Evolutionary conservation across 1,284 basidiomycete genomes (phyloP).

Genomic region (Ganoderma sinense): DNA sequence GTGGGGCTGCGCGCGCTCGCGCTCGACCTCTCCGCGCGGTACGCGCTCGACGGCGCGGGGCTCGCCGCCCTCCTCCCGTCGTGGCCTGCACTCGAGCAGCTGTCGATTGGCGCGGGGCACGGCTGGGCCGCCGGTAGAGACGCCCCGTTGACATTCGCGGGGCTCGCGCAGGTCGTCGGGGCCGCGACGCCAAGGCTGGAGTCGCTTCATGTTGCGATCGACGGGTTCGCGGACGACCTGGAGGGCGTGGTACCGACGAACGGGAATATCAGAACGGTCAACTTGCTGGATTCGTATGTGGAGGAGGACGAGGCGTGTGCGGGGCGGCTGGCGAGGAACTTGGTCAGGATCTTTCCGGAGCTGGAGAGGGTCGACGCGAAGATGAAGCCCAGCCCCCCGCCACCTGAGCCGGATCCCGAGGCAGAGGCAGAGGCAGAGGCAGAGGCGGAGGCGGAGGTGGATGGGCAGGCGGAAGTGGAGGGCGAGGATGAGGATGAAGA

Average conservation of each 20-base stretch:
- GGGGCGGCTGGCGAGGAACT: slow-evolving; percentile 5
- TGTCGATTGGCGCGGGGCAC: slow-evolving; percentile 9
- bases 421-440: neutral
- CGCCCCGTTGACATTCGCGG: slow-evolving; percentile 16
- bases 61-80: neutral
- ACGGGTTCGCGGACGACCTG: slow-evolving; percentile 4
- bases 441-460: neutral
- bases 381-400: neutral
- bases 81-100: slow-evolving; percentile 15
- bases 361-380: neutral
- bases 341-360: slow-evolving; percentile 17
- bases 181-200: slow-evolving; percentile 9
- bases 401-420: neutral
- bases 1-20: slow-evolving; percentile 6
- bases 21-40: slow-evolving; percentile 15
- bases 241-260: neutral
- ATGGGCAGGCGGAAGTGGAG: neutral
- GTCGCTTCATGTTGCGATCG: slow-evolving; percentile 14
- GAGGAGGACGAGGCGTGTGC: slow-evolving; percentile 5
- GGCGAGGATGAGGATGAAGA: neutral
- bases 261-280: slow-evolving; percentile 2
- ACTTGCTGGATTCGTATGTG: slow-evolving; percentile 20
- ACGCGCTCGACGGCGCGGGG: slow-evolving; percentile 7
- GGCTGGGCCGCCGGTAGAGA: slow-evolving; percentile 9
- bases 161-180: slow-evolving; percentile 14